Percentiles rank a stretch among this genome's conserved stretches.
These are phyloP conservation scores for Cardamine resedifolia DNA, from an alignment of 345 rosid genomes.

Conservation along the genomic window DNA sequence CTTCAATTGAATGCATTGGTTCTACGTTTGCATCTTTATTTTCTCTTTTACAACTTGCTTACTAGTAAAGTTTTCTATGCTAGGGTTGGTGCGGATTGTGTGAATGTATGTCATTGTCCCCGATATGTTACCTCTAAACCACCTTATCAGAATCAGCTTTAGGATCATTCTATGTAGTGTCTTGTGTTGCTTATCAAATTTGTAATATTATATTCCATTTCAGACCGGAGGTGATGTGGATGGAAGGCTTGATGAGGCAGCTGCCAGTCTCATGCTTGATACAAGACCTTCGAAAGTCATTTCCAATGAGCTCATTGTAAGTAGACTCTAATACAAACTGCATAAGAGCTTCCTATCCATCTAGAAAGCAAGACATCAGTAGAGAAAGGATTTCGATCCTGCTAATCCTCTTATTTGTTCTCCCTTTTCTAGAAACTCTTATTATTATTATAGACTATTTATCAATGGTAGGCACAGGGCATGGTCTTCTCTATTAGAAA, in stretches of 20 bases:
- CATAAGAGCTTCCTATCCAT: conserved; percentile 9
- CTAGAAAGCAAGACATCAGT: not conserved
- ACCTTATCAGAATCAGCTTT: not conserved
- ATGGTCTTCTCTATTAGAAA: not conserved
- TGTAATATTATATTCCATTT: conserved; percentile 32
- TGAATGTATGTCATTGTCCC: conserved; percentile 2
- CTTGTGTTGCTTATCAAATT: conserved; percentile 24
- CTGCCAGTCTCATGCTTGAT: conserved; percentile 90
- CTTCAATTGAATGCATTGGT: not conserved
- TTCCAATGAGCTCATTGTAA: conserved; percentile 87
- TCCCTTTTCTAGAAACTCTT: not conserved
- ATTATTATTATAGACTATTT: not conserved
- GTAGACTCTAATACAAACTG: conserved; percentile 39
- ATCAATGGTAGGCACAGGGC: not conserved
- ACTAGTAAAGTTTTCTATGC: conserved; percentile 1
- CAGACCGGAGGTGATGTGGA: conserved; percentile 76
- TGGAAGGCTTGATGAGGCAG: conserved; percentile 85
- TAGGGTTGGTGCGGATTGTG: not conserved
- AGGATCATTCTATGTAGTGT: not conserved
- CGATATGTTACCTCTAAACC: not conserved
- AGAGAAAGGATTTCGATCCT: not conserved
- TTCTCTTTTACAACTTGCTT: conserved; percentile 6
- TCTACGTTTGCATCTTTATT: conserved; percentile 1
- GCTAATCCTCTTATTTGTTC: not conserved
- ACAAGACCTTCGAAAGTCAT: conserved; percentile 94